phyloP scores from a whole-genome alignment of 306 rosid genomes.

The Ceratonia siliqua region DNA sequence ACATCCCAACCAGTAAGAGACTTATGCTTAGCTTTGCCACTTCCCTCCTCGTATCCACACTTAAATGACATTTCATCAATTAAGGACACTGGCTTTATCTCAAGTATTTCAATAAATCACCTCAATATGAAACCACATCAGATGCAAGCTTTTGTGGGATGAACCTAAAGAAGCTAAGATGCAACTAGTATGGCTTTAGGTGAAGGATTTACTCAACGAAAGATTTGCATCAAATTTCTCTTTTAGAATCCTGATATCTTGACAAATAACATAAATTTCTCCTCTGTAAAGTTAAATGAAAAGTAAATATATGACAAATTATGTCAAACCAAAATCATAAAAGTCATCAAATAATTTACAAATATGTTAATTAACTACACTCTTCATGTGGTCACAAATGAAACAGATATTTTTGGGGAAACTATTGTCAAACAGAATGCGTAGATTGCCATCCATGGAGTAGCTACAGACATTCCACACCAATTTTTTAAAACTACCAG shows the following conservation, averaged over 20 bases:
- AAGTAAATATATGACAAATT: no score
- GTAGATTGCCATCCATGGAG: no score
- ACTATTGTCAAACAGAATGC: no score
- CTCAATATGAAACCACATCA: slow-evolving; percentile 37
- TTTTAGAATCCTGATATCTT: no score
- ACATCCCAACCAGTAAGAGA: no score
- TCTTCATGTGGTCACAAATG: no score
- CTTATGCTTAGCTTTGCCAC: slow-evolving; percentile 35
- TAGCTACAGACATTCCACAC: neutral
- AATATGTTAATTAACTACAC: no score
- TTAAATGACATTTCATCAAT: slow-evolving; percentile 27
- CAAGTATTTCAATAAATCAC: slow-evolving; percentile 33
- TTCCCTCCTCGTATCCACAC: slow-evolving; percentile 33
- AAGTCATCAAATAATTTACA: no score
- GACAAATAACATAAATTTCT: no score
- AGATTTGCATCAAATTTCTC: slow-evolving; percentile 77
- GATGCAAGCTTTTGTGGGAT: slow-evolving; percentile 28
- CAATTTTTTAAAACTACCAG: neutral
- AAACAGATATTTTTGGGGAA: no score
- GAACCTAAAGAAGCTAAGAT: slow-evolving; percentile 55
- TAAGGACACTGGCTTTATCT: slow-evolving; percentile 38
- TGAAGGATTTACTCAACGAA: slow-evolving; percentile 77
- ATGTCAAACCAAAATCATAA: no score
- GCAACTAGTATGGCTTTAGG: slow-evolving; percentile 81
- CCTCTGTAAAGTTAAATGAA: no score